phyloP scores from a whole-genome alignment of 768 basidiomycete species.

The Pleurotus sapidus region DNA sequence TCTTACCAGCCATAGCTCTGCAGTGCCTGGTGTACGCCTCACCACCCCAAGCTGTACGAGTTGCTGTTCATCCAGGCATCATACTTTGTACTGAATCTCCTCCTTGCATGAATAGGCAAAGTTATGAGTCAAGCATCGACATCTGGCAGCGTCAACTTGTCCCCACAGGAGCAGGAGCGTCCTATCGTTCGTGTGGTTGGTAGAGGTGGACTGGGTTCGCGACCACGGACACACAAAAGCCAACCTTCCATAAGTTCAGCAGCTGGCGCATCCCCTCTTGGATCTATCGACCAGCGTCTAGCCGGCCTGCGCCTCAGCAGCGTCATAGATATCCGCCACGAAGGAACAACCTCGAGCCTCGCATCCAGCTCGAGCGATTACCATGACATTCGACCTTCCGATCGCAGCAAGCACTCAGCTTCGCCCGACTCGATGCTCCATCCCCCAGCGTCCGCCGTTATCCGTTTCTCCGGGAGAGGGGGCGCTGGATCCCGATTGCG shows the following conservation, averaged over 20 bases:
- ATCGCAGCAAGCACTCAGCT: neutral
- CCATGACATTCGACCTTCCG: neutral
- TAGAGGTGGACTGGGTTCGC: neutral
- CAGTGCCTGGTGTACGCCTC: neutral
- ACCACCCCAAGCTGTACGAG: neutral
- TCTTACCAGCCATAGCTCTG: neutral
- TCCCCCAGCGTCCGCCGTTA: neutral
- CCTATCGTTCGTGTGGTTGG: neutral
- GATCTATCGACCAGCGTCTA: neutral
- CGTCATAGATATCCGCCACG: neutral
- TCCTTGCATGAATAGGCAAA: neutral
- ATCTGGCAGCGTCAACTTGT: neutral
- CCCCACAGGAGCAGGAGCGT: neutral
- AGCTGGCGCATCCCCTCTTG: neutral
- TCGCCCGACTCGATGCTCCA: neutral
- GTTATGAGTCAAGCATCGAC: neutral
- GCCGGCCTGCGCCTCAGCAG: neutral
- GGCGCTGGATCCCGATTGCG: slow-evolving; percentile 1
- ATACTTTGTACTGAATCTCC: neutral
- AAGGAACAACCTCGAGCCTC: neutral
- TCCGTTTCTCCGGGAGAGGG: slow-evolving; percentile 3
- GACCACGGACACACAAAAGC: neutral
- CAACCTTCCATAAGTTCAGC: neutral
- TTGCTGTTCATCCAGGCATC: neutral
- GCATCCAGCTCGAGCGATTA: neutral